Percentiles rank a stretch among this genome's conserved stretches.
These are phyloP conservation scores for Zymoseptoria brevis DNA, from an alignment of 2,329 filamentous ascomycete genomes.

Conservation along the genomic window DNA sequence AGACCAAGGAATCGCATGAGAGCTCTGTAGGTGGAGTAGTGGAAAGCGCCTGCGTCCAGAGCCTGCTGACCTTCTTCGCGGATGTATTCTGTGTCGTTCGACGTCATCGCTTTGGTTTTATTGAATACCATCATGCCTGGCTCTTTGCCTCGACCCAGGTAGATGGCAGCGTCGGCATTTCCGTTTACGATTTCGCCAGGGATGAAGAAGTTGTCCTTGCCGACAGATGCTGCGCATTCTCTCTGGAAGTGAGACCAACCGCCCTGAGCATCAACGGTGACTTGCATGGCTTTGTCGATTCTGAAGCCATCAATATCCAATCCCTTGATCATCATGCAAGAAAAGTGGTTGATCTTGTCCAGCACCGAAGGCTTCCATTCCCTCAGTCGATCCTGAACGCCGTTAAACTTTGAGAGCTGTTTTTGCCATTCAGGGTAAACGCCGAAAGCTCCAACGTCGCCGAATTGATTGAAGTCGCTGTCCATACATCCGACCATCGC, in stretches of 20 bases:
- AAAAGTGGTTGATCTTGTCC: conserved; percentile 52
- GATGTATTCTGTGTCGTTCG: conserved; percentile 45
- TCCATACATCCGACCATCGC: conserved; percentile 50
- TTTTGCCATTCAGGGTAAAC: conserved; percentile 56
- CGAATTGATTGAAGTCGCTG: conserved; percentile 58
- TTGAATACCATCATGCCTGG: conserved; percentile 46
- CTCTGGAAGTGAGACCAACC: conserved; percentile 51
- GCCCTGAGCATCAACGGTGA: conserved; percentile 54
- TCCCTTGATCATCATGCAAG: conserved; percentile 54
- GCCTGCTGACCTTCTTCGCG: conserved; percentile 46
- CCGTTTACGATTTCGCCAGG: conserved; percentile 57
- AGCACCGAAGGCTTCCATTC: conserved; percentile 55
- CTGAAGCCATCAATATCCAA: conserved; percentile 61
- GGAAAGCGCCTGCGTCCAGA: conserved; percentile 54
- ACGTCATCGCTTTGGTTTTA: conserved; percentile 40
- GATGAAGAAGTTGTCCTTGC: conserved; percentile 58
- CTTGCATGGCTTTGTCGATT: conserved; percentile 59
- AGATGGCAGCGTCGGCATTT: conserved; percentile 53
- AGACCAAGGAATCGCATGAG: conserved; percentile 54
- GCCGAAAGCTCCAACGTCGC: conserved; percentile 56
- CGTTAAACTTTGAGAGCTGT: conserved; percentile 58
- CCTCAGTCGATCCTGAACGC: conserved; percentile 58
- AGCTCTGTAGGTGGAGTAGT: conserved; percentile 57
- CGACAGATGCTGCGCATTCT: conserved; percentile 48
- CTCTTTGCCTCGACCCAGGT: conserved; percentile 54